Evolutionary conservation across 2,329 filamentous ascomycete genomes (phyloP), one percentile per base, ranked within the genome.

Genomic region (Sclerotinia spermophila): DNA sequence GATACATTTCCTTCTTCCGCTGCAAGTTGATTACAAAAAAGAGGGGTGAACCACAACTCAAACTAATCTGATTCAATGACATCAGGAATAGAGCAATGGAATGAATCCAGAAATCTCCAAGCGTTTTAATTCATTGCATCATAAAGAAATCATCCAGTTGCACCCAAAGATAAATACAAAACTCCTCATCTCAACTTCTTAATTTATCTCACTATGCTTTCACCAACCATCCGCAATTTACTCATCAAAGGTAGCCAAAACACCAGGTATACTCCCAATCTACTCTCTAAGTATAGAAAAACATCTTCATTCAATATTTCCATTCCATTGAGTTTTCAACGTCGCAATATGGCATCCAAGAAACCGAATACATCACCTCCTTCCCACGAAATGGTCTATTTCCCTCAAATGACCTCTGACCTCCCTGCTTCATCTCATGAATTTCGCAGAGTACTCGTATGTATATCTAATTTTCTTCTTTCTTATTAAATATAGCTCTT

Each of bases 371-470:
- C 73, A 8, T 81, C 83, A 27, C 82, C 80, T 24, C 84, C 84
- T 5, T 79, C 81, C 66, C 81, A 85, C 66, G 81, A 89, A 74
- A 89, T 90, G 86, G 84, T 84, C n/a, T 86, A 88, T 78, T 89
- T 90, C 73, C 84, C 85, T 0, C 80, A 83, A 21, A 83, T 90
- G 79, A 83, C 85, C 40, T 84, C 82, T 13, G 81, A 84, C 11
- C 81, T 88, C 64, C 82, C 87, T 7, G 81, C 82, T 30, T 81
- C 83, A 53, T 89, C 87, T 30, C 83, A 81, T 3, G 85, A 88
- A 71, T 90, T 90, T 77, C 82, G 88, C 5, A 86, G 85, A 45
- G 87, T 90, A 33, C 79, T 90, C 21, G 67, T 69, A 69, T 42
- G 67, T 45, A 19, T n/a, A 51, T 15, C 21, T 8, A 24, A 48